Base-by-base conservation (phyloP, 192 early-diverging fungal species). In the Gonapodya prolifera region DNA sequence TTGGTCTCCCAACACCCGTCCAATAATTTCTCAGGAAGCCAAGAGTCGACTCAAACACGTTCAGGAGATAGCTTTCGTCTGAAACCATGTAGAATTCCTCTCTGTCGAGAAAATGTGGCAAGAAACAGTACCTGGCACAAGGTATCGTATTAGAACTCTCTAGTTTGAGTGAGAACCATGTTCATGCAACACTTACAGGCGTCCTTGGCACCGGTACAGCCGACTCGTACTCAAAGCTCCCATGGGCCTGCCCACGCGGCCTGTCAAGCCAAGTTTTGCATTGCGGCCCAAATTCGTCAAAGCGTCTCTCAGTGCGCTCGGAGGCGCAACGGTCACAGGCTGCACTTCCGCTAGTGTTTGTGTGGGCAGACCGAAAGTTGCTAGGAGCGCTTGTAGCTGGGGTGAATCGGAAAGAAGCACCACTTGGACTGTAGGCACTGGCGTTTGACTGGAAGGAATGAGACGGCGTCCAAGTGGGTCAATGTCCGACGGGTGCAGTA, bases 101-200 rank as follows among this genome's bases (percentile, higher is more conserved):
- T 70, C 85, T 88, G 78, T 95, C 92, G 91, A 95, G 91, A 78
- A 95, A 95, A 70, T 94, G 89, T 33, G 94, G 94, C 0, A 92
- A 87, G 77, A 95, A 95, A 0, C 92, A 87, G 79, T 94, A 95
- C n/a, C n/a, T n/a, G n/a, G n/a, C n/a, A n/a, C n/a, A n/a, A n/a
- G n/a, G n/a, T n/a, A n/a, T n/a, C n/a, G n/a, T n/a, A n/a, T n/a
- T n/a, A n/a, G n/a, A n/a, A n/a, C n/a, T n/a, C n/a, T n/a, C n/a
- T n/a, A n/a, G n/a, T n/a, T n/a, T n/a, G n/a, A n/a, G n/a, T n/a
- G n/a, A n/a, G n/a, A n/a, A n/a, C n/a, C n/a, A n/a, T n/a, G n/a
- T n/a, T n/a, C n/a, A n/a, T n/a, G n/a, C n/a, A n/a, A n/a, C n/a
- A n/a, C n/a, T n/a, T n/a, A n/a, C 8, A 95, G 79, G 23, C 90